Base-by-base conservation (phyloP, 768 basidiomycete species). In the Tubosaeta sp. region DNA sequence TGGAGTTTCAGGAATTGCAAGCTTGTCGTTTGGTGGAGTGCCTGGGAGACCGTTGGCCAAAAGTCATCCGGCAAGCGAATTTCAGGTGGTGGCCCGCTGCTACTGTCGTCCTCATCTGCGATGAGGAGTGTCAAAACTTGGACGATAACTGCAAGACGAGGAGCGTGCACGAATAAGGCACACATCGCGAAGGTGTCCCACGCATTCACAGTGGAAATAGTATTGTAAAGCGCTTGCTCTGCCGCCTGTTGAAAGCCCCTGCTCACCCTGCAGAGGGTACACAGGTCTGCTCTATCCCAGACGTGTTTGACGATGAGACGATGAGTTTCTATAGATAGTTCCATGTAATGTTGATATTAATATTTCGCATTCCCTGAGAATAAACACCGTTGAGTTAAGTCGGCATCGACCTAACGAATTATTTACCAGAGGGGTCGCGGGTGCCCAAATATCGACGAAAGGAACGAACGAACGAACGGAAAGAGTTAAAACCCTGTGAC, bases 151-250 rank as follows among this genome's bases (percentile, higher is more conserved):
- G 83, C 74, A n/a, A 85, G 69, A 17, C 81, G 79, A 0, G 75
- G 70, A 7, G 73, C 72, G 16, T 54, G 58, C 6, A 74, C 68
- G 46, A 87, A 71, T 17, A 80, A 70, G 17, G 62, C 58, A 65
- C 82, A 84, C 13, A 84, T 65, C 16, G 65, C 53, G n/a, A 71
- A 65, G 6, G 76, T 75, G 39, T 70, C 62, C 48, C 61, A 59
- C 31, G 71, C 61, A 51, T 76, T 72, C 42, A 67, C 68, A 63
- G 83, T 64, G 53, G 75, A 72, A 14, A 86, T 67, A 2, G 79
- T 81, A 55, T 78, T 82, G 71, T 86, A 87, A 5, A 87, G 69
- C 4, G 75, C 76, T 43, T 71, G 75, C 61, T 86, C 83, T 16
- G 81, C 81, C 46, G 74, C 79, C 42, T 62, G 63, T 52, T 74